Base-by-base conservation (phyloP, 768 basidiomycete species). In the Kwoniella dejecticola region DNA sequence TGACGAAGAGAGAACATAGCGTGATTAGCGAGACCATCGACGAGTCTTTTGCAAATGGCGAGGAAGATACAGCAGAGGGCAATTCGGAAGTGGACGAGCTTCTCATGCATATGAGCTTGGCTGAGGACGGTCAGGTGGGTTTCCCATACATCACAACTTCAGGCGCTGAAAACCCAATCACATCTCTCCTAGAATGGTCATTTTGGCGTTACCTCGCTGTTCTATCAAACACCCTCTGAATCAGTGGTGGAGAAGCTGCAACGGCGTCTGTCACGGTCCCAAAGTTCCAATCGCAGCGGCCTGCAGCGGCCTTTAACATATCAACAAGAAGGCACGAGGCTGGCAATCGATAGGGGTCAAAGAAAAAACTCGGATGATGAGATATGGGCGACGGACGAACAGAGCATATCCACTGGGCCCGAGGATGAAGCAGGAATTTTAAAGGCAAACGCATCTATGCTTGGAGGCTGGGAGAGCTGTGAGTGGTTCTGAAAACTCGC, bases 41-140 rank as follows among this genome's bases (percentile, higher is more conserved):
- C 6, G 49, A 52, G 24, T 15, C 12, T 5, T 12, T 26, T 23
- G 30, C 4, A 15, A 23, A 24, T 21, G 49, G 27, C 11, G 46
- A 47, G 29, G 29, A 46, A 42, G 45, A 17, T 5, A 26, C 11
- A 3, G 17, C 30, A 23, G 62, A 42, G 42, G 60, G 44, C 3
- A 17, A 50, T 17, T 12, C 59, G 23, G 59, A 66, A 26, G 47
- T 66, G 24, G 64, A 65, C 46, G 64, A 65, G 33, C 33, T 65
- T 13, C 45, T 65, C 46, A 60, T 65, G 64, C 64, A 65, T 36
- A 65, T 66, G 64, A 56, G 57, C 17, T 27, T 66, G 19, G 64
- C 64, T 6, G 64, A 66, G 19, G 61, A 66, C 21, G 60, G 64
- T 13, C 50, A 62, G 55, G 64, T 66, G 47, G 23, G 56, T 23